Evolutionary conservation across 495 filamentous ascomycete species (phyloP), one percentile per base, ranked within the genome.

Genomic region (Trichocladium antarcticum): DNA sequence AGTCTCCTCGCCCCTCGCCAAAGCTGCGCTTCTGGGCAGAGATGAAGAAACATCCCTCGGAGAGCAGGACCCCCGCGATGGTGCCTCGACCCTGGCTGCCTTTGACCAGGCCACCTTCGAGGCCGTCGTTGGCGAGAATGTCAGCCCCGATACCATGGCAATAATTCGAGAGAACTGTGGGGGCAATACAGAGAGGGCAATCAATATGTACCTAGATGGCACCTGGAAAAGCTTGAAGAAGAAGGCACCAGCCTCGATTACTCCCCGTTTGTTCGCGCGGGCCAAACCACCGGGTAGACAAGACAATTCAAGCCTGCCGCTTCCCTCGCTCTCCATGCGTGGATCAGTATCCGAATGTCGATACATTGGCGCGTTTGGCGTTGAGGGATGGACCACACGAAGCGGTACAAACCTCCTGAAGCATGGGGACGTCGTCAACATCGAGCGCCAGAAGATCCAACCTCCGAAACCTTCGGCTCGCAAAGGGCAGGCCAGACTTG

Each of bases 311-410:
- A 20, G 5, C 6, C 1, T 37, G 15, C n/a, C 10, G 17, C 5
- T 27, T 28, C 1, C 8, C 0, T 29, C 8, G 10, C 12, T 43
- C 5, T 28, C 17, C 1, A n/a, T 37, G 6, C 16, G 41, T 5
- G 16, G 28, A 37, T 51, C 27, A n/a, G 77, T 80, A 65, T 83
- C 85, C 0, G 55, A 73, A 3, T 72, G 69, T 46, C 74, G 93
- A 59, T 98, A 95, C 59, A 73, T 97, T 40, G 92, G 92, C 22
- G 85, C 87, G 0, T 93, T 97, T 67, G 92, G 93, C 14, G 89
- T 86, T 6, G 85, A 80, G 27, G 90, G 80, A 7, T 98, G 92
- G 92, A 78, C 87, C 35, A 97, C 92, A n/a, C 77, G 79, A 56
- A 95, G 86, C 59, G 92, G 92, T 3, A 68, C 60, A 3, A 76